phyloP scores from a whole-genome alignment of 176 grass and related monocot species.

The Cenchrus purpureus region DNA sequence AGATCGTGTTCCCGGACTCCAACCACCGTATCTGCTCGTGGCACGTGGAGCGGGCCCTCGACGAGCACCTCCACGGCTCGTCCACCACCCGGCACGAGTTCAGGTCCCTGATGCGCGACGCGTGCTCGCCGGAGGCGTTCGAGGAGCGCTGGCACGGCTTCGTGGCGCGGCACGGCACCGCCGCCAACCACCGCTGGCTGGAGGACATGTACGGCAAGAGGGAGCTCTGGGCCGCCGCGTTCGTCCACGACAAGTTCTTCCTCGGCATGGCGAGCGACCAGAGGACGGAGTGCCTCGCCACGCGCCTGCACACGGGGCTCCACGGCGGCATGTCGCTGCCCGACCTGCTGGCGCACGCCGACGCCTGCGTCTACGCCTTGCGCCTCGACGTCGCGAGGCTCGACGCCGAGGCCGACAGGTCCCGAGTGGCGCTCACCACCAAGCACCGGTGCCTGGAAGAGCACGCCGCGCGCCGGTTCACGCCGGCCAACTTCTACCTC shows the following conservation, averaged over 20 bases:
- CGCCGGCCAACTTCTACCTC: conserved; percentile 32
- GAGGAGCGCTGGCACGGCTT: not conserved
- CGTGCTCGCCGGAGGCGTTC: not conserved
- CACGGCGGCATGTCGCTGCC: not conserved
- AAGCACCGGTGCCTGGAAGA: not conserved
- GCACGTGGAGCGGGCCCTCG: conserved; percentile 26
- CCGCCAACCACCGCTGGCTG: not conserved
- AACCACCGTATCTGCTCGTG: conserved; percentile 39
- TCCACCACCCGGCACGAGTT: not conserved
- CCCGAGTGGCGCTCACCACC: not conserved
- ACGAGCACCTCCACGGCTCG: conserved; percentile 15
- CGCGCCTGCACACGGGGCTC: not conserved
- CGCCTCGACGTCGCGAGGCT: not conserved
- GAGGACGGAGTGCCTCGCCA: conserved; percentile 28
- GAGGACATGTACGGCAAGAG: not conserved
- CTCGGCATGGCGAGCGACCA: conserved; percentile 15
- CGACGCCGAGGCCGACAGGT: not conserved
- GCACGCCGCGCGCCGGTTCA: conserved; percentile 7
- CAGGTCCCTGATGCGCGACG: conserved; percentile 6
- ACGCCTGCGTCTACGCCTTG: not conserved
- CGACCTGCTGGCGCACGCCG: not conserved
- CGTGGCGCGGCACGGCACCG: conserved; percentile 1
- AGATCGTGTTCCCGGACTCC: conserved; percentile 16
- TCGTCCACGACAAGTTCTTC: conserved; percentile 28
- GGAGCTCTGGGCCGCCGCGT: conserved; percentile 12